These are phyloP conservation scores for Colletotrichum lini DNA, from an alignment of 2,329 filamentous ascomycete genomes.

Conservation along the genomic window DNA sequence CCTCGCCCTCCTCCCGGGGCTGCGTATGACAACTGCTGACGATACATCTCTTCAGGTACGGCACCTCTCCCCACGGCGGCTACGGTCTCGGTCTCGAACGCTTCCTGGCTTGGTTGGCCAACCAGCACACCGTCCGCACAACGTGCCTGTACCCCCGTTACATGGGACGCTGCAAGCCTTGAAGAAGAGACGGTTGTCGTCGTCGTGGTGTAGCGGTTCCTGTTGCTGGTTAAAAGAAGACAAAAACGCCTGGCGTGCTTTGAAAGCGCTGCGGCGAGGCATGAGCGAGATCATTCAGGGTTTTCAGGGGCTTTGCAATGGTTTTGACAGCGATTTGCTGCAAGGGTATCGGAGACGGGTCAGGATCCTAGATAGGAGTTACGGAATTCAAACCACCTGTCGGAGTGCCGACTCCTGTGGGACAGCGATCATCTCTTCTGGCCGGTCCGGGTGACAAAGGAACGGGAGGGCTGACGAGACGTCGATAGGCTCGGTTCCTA, in stretches of 20 bases:
- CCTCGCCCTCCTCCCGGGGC: constrained; percentile 5
- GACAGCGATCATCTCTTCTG: background rate
- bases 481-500: background rate
- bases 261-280: constrained; percentile 26
- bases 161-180: constrained; percentile 86
- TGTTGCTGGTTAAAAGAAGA: background rate
- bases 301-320: constrained; percentile 35
- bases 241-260: constrained; percentile 17
- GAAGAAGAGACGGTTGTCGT: constrained; percentile 45
- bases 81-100: constrained; percentile 95
- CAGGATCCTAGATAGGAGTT: constrained; percentile 39
- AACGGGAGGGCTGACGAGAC: background rate
- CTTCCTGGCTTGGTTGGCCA: constrained; percentile 74
- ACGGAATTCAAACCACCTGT: constrained; percentile 33
- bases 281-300: constrained; percentile 32
- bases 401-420: constrained; percentile 5
- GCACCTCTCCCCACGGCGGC: constrained; percentile 90
- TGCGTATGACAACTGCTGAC: constrained; percentile 17
- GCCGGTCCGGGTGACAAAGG: background rate
- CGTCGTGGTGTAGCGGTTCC: background rate
- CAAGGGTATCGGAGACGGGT: constrained; percentile 29
- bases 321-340: constrained; percentile 33
- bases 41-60: constrained; percentile 72
- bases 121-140: constrained; percentile 75
- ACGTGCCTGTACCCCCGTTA: constrained; percentile 85